Percentiles rank a stretch among this genome's conserved stretches.
These are phyloP conservation scores for Aspergillus pseudoterreus DNA, from an alignment of 2,329 filamentous ascomycete genomes.

Conservation along the genomic window DNA sequence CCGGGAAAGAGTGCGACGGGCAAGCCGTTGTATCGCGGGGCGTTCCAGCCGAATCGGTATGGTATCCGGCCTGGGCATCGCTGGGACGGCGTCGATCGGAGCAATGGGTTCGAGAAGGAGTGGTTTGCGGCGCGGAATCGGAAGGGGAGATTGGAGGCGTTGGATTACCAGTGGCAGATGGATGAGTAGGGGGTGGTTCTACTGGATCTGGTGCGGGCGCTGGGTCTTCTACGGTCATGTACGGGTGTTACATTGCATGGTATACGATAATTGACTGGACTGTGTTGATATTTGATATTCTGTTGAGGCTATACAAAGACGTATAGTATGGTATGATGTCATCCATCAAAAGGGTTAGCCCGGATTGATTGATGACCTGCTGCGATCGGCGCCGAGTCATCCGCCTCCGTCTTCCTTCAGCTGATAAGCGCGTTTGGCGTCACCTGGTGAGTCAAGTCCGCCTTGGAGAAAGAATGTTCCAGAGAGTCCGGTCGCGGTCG, in stretches of 20 bases:
- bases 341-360: background rate
- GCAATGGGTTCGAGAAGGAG: conserved; percentile 90
- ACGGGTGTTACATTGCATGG: too few relatives aligned
- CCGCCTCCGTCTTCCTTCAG: background rate
- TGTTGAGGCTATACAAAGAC: too few relatives aligned
- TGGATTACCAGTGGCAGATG: conserved; percentile 96
- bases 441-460: background rate
- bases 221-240: too few relatives aligned
- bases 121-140: conserved; percentile 86
- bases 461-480: background rate
- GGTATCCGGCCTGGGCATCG: conserved; percentile 86
- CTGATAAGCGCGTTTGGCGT: background rate
- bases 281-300: too few relatives aligned
- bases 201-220: too few relatives aligned
- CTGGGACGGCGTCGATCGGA: conserved; percentile 95
- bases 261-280: too few relatives aligned
- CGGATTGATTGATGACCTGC: background rate
- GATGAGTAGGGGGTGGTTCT: conserved; percentile 58
- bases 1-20: conserved; percentile 46
- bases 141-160: conserved; percentile 68
- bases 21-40: conserved; percentile 71
- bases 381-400: conserved; percentile 1
- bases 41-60: conserved; percentile 85
- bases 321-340: too few relatives aligned
- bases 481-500: background rate